Evolutionary conservation across 2,329 filamentous ascomycete species (phyloP), one percentile per base, ranked within the genome.

Genomic region (Bertia moriformis): DNA sequence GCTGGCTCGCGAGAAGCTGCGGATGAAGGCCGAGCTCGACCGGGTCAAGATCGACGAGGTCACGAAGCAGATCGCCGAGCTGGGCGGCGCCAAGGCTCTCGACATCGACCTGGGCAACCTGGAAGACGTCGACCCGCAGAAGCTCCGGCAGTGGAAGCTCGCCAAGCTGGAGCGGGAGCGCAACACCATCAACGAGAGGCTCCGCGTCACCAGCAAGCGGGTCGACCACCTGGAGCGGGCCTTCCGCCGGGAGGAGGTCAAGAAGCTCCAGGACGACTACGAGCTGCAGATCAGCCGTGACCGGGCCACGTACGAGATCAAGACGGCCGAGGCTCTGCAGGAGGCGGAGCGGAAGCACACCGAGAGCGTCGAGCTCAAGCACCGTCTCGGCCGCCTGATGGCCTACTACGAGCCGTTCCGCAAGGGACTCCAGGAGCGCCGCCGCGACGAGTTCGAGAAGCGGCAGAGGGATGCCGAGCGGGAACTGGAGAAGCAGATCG

Each of bases 221-320:
- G 84, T 95, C 51, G 91, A 98, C 56, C 89, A 98, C 63, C 67
- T 98, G 50, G 91, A 98, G 67, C 84, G 91, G 66, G 91, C 91
- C 27, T 93, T 93, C 73, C 81, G 91, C 52, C 85, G 89, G 59
- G 91, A 96, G 63, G 91, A 98, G 62, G 66, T 81, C 53, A 94
- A 95, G 74, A 89, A 95, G 62, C 67, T 96, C 42, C 67, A 78
- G 41, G 77, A 79, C 38, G 91, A 98, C 54, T 94, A 93, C 54
- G 81, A 83, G 46, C 69, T 67, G 50, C 91, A 98, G 63, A 78
- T 80, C 55, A 74, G 87, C 54, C 67, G 63, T 42, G 91, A 98
- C 54, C 59, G 80, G 46, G 78, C 76, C 41, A 75, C 85, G 30
- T 93, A 94, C 56, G 85, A 95, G 53, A 69, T 73, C 53, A 70